Percentiles rank a stretch among this genome's conserved stretches.
Evolutionary conservation across 169 alveolate genomes (phyloP).

Genomic region (Pseudocohnilembus persalinus): DNA sequence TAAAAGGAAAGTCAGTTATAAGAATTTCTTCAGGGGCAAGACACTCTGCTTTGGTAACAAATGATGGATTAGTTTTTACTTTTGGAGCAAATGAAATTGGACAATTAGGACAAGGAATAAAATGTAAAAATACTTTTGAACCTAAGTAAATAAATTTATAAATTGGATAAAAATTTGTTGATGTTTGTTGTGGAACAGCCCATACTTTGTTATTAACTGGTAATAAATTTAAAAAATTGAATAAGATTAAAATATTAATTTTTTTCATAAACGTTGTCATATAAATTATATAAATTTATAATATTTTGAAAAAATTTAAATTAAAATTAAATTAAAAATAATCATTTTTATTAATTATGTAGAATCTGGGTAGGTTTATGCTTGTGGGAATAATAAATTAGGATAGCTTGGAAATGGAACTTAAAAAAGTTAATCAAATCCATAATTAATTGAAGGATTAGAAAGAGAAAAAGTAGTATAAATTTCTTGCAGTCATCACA

Average conservation of each 20-base stretch:
- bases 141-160: neutral
- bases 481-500: constrained; percentile 35
- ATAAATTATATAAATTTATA: no score
- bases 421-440: neutral
- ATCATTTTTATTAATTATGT: neutral
- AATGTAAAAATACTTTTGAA: neutral
- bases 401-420: constrained; percentile 11
- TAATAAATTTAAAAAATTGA: constrained; percentile 29
- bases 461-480: constrained; percentile 6
- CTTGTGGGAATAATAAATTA: constrained; percentile 38
- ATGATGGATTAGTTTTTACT: constrained; percentile 42
- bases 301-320: no score
- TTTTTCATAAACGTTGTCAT: neutral
- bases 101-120: neutral
- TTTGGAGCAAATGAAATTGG: constrained; percentile 21
- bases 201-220: constrained; percentile 2
- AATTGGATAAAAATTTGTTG: neutral
- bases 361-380: constrained; percentile 11
- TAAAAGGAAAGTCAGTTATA: constrained; percentile 6
- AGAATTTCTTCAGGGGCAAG: constrained; percentile 36
- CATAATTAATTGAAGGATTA: constrained; percentile 6
- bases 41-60: constrained; percentile 29
- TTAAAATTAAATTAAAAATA: no score
- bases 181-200: constrained; percentile 20
- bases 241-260: neutral